phyloP scores from a whole-genome alignment of 805 yeast genomes.

The Priceomyces melissophilus region DNA sequence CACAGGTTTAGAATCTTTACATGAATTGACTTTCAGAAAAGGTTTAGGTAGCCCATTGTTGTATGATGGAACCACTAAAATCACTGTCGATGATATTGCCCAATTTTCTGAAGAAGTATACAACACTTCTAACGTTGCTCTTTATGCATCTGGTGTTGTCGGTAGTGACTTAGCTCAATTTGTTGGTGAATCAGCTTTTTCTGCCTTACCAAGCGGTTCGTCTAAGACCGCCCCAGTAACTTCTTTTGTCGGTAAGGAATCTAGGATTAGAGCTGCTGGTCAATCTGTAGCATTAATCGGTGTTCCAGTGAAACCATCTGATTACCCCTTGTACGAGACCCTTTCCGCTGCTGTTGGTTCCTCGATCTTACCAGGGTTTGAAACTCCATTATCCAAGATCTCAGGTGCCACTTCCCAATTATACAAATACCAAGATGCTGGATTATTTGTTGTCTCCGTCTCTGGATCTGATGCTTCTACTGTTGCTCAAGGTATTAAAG shows the following conservation, averaged over 20 bases:
- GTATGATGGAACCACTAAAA: constrained; percentile 60
- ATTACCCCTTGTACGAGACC: constrained; percentile 64
- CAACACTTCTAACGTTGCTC: constrained; percentile 65
- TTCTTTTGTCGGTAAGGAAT: constrained; percentile 60
- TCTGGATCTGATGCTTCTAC: constrained; percentile 55
- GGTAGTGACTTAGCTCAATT: constrained; percentile 67
- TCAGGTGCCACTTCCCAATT: constrained; percentile 52
- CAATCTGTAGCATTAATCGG: constrained; percentile 76
- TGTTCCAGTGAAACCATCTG: constrained; percentile 65
- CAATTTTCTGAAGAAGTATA: constrained; percentile 64
- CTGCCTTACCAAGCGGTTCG: constrained; percentile 60
- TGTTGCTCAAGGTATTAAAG: constrained; percentile 60
- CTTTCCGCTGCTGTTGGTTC: constrained; percentile 67
- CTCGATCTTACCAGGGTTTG: constrained; percentile 53
- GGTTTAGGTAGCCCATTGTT: constrained; percentile 85
- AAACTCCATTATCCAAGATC: constrained; percentile 46
- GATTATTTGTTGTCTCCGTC: constrained; percentile 71
- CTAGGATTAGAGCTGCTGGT: constrained; percentile 63
- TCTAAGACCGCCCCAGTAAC: constrained; percentile 39
- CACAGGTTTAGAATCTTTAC: constrained; percentile 74
- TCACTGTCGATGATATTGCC: constrained; percentile 61
- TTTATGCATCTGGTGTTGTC: constrained; percentile 71
- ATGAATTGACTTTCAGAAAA: constrained; percentile 74
- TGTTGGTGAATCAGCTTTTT: constrained; percentile 62
- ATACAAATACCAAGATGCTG: constrained; percentile 70